phyloP scores from a whole-genome alignment of 495 filamentous ascomycete species.

The Lepraria neglecta region DNA sequence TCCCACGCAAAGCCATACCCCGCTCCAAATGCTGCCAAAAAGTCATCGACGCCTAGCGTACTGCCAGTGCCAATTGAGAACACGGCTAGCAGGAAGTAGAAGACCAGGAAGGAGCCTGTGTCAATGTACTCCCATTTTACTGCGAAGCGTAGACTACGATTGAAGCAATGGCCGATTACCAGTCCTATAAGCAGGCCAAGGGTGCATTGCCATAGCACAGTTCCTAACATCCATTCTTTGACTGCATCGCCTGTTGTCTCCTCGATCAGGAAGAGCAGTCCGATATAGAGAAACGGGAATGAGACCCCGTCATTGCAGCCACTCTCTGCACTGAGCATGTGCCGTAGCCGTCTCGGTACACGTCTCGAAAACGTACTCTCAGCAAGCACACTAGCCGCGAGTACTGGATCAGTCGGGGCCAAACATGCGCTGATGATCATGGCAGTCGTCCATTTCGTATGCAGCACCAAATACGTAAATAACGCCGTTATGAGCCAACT shows the following conservation, averaged over 20 bases:
- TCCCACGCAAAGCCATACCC: conserved; percentile 45
- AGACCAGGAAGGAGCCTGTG: conserved; percentile 39
- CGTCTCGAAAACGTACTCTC: conserved; percentile 40
- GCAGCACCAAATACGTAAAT: conserved; percentile 37
- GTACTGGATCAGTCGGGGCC: conserved; percentile 46
- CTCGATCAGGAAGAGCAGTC: conserved; percentile 34
- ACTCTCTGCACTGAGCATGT: conserved; percentile 44
- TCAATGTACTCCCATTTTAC: conserved; percentile 35
- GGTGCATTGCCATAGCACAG: conserved; percentile 45
- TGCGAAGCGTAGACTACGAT: conserved; percentile 37
- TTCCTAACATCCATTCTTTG: conserved; percentile 44
- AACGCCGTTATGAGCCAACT: conserved; percentile 42
- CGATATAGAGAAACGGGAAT: conserved; percentile 46
- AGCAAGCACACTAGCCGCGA: conserved; percentile 42
- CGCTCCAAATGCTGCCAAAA: conserved; percentile 47
- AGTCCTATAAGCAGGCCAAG: conserved; percentile 39
- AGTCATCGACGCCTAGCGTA: conserved; percentile 44
- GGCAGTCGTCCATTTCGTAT: conserved; percentile 34
- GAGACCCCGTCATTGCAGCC: conserved; percentile 46
- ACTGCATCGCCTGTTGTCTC: conserved; percentile 28
- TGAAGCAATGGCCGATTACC: conserved; percentile 36
- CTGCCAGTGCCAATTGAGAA: conserved; percentile 42
- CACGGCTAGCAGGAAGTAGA: conserved; percentile 47
- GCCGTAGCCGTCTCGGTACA: conserved; percentile 40
- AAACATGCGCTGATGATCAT: conserved; percentile 45